Evolutionary conservation across 345 rosid genomes (phyloP), one percentile per base, ranked within the genome.

Genomic region (Hypericum perforatum): DNA sequence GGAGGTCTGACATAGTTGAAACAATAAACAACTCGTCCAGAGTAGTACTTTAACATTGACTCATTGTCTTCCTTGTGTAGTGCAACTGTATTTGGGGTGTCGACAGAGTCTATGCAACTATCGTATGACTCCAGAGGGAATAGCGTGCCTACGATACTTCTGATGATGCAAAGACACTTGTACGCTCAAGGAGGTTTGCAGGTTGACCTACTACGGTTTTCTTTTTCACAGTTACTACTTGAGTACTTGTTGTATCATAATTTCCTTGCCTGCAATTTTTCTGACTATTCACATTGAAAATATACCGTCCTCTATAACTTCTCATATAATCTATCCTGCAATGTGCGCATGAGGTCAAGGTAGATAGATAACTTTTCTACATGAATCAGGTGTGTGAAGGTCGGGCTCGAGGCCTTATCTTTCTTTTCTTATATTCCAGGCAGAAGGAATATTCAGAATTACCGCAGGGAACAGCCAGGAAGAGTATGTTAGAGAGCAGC

Each of bases 101-200:
- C 99, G 0, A 88, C 99, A 0, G 89, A 94, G 63, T 88, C 97
- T 55, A 85, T 89, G 99, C 99, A 94, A 63, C 82, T 94, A 48
- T 89, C 97, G 53, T 86, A 72, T 43, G 99, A 94, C 61, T 67
- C 91, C 5, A 80, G 95, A 69, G 95, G 99, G 52, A 94, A 86
- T 48, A 81, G 97, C 51, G 94, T 94, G 55, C 99, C 99, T 43
- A 88, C 85, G 11, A 86, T 94, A 63, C 80, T 94, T 11, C 71
- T 94, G 64, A 60, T 84, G 58, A 70, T 94, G 82, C 99, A 94
- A 69, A 82, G 87, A 58, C 80, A 78, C 49, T 63, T 89, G 49
- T 94, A 94, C 68, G 81, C 76, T 50, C 86, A 62, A 70, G 95
- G 89, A 61, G 99, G 95, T 54, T 74, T 94, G 53, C 78, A 77